Evolutionary conservation across 2,329 filamentous ascomycete species (phyloP).

Genomic region (Lachnellula arida): DNA sequence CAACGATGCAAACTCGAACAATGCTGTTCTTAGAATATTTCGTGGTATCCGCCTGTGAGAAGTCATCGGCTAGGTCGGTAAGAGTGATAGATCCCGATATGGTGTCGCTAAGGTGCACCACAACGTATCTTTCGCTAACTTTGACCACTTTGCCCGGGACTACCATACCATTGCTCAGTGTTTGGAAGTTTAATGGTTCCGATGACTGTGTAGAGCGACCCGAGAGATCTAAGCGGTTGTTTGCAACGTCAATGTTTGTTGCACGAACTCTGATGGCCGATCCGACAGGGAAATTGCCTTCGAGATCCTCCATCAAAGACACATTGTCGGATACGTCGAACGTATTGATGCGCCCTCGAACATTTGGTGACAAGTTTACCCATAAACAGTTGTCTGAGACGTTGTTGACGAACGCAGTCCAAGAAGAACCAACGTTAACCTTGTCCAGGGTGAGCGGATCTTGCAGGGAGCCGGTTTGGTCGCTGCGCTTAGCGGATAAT

Average conservation of each 20-base stretch:
- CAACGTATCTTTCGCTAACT: slow-evolving; percentile 74
- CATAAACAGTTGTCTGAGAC: slow-evolving; percentile 73
- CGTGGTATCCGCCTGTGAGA: slow-evolving; percentile 69
- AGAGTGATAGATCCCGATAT: slow-evolving; percentile 77
- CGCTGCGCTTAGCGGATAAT: slow-evolving; percentile 72
- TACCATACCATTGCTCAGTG: slow-evolving; percentile 73
- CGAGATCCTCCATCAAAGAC: slow-evolving; percentile 69
- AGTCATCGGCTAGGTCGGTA: slow-evolving; percentile 83
- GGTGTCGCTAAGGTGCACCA: slow-evolving; percentile 78
- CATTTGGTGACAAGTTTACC: slow-evolving; percentile 84
- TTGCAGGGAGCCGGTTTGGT: slow-evolving; percentile 47
- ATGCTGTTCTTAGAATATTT: slow-evolving; percentile 80
- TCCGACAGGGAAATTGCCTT: slow-evolving; percentile 81
- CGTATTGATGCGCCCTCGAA: slow-evolving; percentile 76
- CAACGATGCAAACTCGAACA: slow-evolving; percentile 78
- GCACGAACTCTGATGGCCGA: slow-evolving; percentile 80
- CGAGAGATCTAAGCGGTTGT: slow-evolving; percentile 78
- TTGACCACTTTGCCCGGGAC: slow-evolving; percentile 81
- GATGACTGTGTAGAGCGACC: slow-evolving; percentile 58
- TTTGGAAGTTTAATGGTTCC: slow-evolving; percentile 60
- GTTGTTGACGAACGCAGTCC: slow-evolving; percentile 89
- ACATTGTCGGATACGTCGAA: slow-evolving; percentile 87
- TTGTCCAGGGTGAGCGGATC: slow-evolving; percentile 66
- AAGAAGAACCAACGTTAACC: slow-evolving; percentile 64
- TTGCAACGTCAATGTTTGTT: slow-evolving; percentile 64